Evolutionary conservation across 176 grass and related monocot species (phyloP), one percentile per base, ranked within the genome.

Genomic region (Phoenix dactylifera): DNA sequence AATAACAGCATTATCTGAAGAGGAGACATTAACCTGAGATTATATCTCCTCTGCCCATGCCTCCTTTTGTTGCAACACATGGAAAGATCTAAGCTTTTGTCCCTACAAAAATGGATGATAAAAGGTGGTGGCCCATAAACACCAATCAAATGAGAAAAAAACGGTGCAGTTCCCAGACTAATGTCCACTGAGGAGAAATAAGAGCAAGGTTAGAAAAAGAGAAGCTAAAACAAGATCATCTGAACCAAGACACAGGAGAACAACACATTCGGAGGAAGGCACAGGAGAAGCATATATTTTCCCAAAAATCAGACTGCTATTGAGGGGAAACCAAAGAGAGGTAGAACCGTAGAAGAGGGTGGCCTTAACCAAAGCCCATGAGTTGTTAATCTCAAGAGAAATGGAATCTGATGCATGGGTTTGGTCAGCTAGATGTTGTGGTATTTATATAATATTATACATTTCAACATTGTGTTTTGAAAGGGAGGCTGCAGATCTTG

Each of bases 261-360:
- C 24, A 3, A 74, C 59, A 66, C 90, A 78, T 61, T 61, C 50
- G 74, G 65, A 80, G 52, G 72, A 60, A 72, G 52, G 64, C 58
- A 62, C 54, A 65, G 50, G 60, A 62, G 49, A 50, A 71, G 22
- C 49, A 49, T 18, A 72, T 39, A 50, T 26, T 59, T 71, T 66
- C 51, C 18, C 4, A 72, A n/a, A 72, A n/a, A 67, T 28, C 24
- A 70, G 78, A 71, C 72, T 72, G 30, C 63, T 44, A 69, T 18
- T 76, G 65, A 74, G 83, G 76, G 82, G 82, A 39, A 51, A 58
- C 16, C 16, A 74, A 66, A 74, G 50, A 17, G 51, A 44, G 10
- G 12, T 1, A 3, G 20, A 20, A 20, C 20, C 0, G 20, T 20
- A 20, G 35, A 44, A 44, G 24, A 32, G 55, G 57, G 9, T 39